Percentiles rank a stretch among this genome's conserved stretches.
These are phyloP conservation scores for Shiraia sp. DNA, from an alignment of 2,329 filamentous ascomycete species.

Conservation along the genomic window DNA sequence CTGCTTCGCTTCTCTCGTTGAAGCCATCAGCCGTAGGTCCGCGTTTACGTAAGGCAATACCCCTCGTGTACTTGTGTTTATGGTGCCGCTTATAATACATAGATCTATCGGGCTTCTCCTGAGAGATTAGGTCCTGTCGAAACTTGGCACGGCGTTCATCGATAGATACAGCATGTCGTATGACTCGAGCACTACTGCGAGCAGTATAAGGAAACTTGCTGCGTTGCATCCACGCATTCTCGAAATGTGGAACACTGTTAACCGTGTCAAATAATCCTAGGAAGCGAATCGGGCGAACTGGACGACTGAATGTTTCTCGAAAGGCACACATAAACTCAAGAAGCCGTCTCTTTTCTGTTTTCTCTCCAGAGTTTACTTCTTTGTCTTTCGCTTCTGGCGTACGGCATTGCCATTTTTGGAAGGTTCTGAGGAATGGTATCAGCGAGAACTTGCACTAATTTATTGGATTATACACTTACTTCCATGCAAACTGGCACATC, in stretches of 20 bases:
- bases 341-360: slow-evolving; percentile 62
- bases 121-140: slow-evolving; percentile 67
- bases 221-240: slow-evolving; percentile 75
- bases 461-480: slow-evolving; percentile 39
- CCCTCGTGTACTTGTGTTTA: slow-evolving; percentile 19
- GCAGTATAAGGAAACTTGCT: slow-evolving; percentile 72
- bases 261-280: slow-evolving; percentile 82
- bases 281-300: slow-evolving; percentile 73
- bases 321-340: slow-evolving; percentile 79
- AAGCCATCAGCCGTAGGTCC: slow-evolving; percentile 12
- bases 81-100: slow-evolving; percentile 34
- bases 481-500: slow-evolving; percentile 83
- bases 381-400: slow-evolving; percentile 31
- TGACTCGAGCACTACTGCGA: slow-evolving; percentile 59
- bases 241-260: slow-evolving; percentile 78
- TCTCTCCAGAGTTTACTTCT: slow-evolving; percentile 48
- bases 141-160: slow-evolving; percentile 75
- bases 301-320: slow-evolving; percentile 77
- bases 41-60: slow-evolving; percentile 8
- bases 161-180: slow-evolving; percentile 71
- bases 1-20: slow-evolving; percentile 12
- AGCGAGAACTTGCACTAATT: background rate
- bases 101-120: slow-evolving; percentile 38
- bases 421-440: slow-evolving; percentile 51
- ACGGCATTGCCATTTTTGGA: slow-evolving; percentile 72